Base-by-base conservation (phyloP, 208 protist species). In the Leptomonas pyrrhocoris region DNA sequence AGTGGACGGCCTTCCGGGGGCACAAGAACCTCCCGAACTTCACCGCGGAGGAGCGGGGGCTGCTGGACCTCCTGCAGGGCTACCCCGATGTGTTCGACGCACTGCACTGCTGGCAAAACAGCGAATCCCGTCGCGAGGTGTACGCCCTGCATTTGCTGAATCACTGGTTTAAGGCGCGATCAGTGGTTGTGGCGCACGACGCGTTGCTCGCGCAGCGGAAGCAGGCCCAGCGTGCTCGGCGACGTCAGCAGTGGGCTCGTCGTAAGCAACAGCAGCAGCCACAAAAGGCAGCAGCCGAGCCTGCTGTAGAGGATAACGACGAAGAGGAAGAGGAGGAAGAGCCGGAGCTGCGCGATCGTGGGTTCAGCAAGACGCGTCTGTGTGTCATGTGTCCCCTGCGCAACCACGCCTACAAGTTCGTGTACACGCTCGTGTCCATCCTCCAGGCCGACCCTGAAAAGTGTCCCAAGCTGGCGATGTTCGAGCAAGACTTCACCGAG, bases 361-460 rank as follows among this genome's bases (percentile, higher is more conserved):
- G 98, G 18, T 99, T 98, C 74, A 94, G 94, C 30, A 91, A 95
- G 31, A 95, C 96, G 13, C 90, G 88, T 18, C 75, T 98, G 38
- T 86, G 98, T 11, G 84, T 99, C 25, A 65, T 99, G 70, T 82
- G 97, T 12, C 98, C 98, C 3, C 93, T 98, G 79, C 87, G 94
- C 28, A 98, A 98, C 67, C 83, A 90, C 28, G 95, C 96, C 49
- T 82, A 96, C 56, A 77, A 90, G 38, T 94, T 97, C 45, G 86
- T 98, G 19, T 79, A 93, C 49, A 90, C 86, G 18, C 68, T 98
- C 18, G 69, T 98, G 11, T 72, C 81, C 30, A 72, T 95, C 11
- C 80, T 94, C 9, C 82, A 82, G 23, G 86, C 83, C 21, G 77
- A 86, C 30, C 79, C 85, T 21, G 84, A 81, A n/a, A 56, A 79